Conservation (phyloP, 2,329 filamentous ascomycete genomes). For the Pseudocercospora musae region DNA sequence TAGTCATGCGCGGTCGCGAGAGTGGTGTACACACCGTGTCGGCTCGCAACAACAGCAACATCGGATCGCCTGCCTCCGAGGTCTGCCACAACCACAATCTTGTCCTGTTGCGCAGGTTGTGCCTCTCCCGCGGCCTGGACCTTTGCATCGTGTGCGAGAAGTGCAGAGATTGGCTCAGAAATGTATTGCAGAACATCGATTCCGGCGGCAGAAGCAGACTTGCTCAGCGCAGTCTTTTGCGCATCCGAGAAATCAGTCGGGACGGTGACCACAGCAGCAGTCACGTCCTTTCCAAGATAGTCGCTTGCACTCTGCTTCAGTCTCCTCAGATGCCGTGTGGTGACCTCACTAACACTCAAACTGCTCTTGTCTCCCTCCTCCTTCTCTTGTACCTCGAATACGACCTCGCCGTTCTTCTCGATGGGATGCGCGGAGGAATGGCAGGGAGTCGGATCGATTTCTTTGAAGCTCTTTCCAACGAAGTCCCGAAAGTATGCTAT, state of each 20-base stretch:
- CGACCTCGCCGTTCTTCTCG: conserved; percentile 66
- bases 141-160: conserved; percentile 82
- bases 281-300: conserved; percentile 89
- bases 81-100: conserved; percentile 87
- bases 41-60: conserved; percentile 82
- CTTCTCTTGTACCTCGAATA: conserved; percentile 76
- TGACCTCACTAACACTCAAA: conserved; percentile 74
- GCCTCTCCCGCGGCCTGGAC: conserved; percentile 49
- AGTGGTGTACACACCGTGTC: conserved; percentile 94
- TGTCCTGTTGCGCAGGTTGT: conserved; percentile 72
- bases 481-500: conserved; percentile 95
- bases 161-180: conserved; percentile 81
- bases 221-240: conserved; percentile 76
- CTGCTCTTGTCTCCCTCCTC: conserved; percentile 58
- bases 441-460: conserved; percentile 92
- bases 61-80: conserved; percentile 91
- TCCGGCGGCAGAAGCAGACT: conserved; percentile 74
- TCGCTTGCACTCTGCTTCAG: conserved; percentile 81
- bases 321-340: conserved; percentile 79
- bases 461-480: conserved; percentile 88
- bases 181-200: conserved; percentile 92
- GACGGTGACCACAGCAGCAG: conserved; percentile 89
- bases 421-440: conserved; percentile 89
- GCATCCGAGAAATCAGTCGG: conserved; percentile 89
- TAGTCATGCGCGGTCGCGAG: conserved; percentile 94